These are phyloP conservation scores for Lecanicillium sp. DNA, from an alignment of 2,329 filamentous ascomycete genomes.

Conservation along the genomic window DNA sequence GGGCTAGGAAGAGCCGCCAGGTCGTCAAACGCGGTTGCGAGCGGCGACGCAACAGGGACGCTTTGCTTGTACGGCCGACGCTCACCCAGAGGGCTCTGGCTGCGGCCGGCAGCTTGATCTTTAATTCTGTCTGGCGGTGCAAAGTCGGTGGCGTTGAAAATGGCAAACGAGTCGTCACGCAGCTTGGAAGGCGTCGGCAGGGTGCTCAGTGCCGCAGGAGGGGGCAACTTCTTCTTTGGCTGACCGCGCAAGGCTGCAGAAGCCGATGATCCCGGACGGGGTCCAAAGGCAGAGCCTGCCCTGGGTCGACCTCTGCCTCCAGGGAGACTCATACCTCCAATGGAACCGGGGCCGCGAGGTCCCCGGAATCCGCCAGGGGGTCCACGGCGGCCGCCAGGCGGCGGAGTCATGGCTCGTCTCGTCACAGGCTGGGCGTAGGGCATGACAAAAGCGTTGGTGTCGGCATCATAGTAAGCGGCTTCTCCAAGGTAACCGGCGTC, in stretches of 20 bases:
- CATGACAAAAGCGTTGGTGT: slow-evolving; percentile 64
- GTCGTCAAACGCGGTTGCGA: slow-evolving; percentile 80
- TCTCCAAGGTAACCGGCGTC: slow-evolving; percentile 63
- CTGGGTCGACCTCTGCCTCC: slow-evolving; percentile 45
- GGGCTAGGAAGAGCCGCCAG: slow-evolving; percentile 80
- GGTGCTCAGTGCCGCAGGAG: slow-evolving; percentile 63
- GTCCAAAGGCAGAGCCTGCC: slow-evolving; percentile 27
- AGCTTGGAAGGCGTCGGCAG: slow-evolving; percentile 82
- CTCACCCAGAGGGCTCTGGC: slow-evolving; percentile 56
- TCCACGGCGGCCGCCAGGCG: slow-evolving; percentile 51
- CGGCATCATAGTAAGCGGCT: slow-evolving; percentile 56
- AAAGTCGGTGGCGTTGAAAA: slow-evolving; percentile 67
- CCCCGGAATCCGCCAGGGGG: slow-evolving; percentile 42
- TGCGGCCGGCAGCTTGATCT: slow-evolving; percentile 62
- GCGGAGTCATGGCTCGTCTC: slow-evolving; percentile 92
- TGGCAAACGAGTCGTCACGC: slow-evolving; percentile 68
- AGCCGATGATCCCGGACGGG: slow-evolving; percentile 6
- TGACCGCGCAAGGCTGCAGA: slow-evolving; percentile 29
- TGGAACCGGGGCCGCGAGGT: slow-evolving; percentile 20
- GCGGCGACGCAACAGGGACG: slow-evolving; percentile 66
- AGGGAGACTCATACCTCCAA: slow-evolving; percentile 10
- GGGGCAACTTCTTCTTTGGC: slow-evolving; percentile 48
- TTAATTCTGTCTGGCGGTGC: slow-evolving; percentile 64
- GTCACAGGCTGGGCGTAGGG: slow-evolving; percentile 78
- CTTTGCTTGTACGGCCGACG: slow-evolving; percentile 66